Percentiles rank a stretch among this genome's conserved stretches.
Conservation (phyloP, 2,329 filamentous ascomycete genomes). For the Orbilia blumenaviensis region DNA sequence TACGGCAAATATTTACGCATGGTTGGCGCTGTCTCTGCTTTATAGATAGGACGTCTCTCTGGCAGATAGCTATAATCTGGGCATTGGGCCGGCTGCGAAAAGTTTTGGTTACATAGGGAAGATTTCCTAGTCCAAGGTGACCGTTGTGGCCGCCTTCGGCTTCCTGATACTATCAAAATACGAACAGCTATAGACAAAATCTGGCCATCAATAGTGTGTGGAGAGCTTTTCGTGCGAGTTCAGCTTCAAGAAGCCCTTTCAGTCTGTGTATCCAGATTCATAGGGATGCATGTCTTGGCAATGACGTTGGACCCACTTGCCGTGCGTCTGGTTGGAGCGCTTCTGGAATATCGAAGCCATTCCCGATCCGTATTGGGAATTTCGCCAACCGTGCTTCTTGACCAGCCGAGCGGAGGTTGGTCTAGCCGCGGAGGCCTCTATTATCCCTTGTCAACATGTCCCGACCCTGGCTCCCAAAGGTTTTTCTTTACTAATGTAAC, state of each 20-base stretch:
- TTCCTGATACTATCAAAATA: conserved; percentile 15
- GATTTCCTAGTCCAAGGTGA: background rate
- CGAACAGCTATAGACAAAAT: background rate
- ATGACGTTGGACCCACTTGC: conserved; percentile 5
- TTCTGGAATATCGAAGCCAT: conserved; percentile 27
- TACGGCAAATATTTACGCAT: background rate
- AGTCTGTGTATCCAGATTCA: background rate
- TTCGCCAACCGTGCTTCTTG: conserved; percentile 22
- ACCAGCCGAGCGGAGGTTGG: conserved; percentile 12
- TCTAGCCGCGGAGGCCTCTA: conserved; percentile 20
- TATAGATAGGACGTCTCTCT: too few relatives aligned
- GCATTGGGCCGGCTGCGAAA: background rate
- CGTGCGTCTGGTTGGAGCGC: background rate
- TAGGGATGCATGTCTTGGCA: conserved; percentile 12
- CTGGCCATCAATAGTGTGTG: background rate
- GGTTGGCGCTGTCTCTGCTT: background rate
- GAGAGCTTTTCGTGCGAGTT: background rate
- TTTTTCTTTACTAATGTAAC: background rate
- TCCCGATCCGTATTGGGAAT: conserved; percentile 11
- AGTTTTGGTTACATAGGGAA: background rate
- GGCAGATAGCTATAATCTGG: too few relatives aligned
- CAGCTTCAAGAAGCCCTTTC: background rate
- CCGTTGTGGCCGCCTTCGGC: conserved; percentile 16
- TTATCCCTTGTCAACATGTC: background rate
- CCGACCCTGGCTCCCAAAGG: background rate